phyloP scores from a whole-genome alignment of 2,329 filamentous ascomycete genomes.

The Hymenoscyphus repandus region DNA sequence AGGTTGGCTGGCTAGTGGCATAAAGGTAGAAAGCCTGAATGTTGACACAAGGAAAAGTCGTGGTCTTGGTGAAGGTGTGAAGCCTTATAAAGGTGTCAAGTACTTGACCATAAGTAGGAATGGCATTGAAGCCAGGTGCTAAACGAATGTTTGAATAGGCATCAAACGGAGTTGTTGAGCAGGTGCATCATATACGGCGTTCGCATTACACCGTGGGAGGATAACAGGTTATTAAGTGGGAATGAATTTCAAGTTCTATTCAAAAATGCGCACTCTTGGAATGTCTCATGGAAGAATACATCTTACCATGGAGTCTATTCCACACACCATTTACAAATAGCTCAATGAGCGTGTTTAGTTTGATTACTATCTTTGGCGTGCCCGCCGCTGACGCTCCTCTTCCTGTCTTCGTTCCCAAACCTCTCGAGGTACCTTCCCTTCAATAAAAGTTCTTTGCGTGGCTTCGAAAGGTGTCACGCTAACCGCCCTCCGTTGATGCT shows the following conservation, averaged over 20 bases:
- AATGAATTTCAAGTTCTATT: neutral
- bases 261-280: neutral
- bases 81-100: conserved; percentile 97
- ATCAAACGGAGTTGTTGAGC: no score
- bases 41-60: conserved; percentile 74
- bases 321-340: no score
- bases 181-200: neutral
- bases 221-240: neutral
- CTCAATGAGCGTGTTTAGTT: neutral
- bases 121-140: conserved; percentile 58
- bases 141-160: conserved; percentile 1
- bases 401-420: neutral
- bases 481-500: no score
- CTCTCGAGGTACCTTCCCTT: neutral
- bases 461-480: no score
- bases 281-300: no score
- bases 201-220: conserved; percentile 1
- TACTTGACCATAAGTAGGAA: conserved; percentile 75
- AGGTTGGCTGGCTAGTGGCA: conserved; percentile 62
- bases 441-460: no score
- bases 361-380: neutral
- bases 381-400: neutral
- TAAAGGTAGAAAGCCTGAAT: conserved; percentile 63
- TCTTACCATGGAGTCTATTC: no score
- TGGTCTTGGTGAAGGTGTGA: conserved; percentile 80